Evolutionary conservation across 495 filamentous ascomycete species (phyloP).

Genomic region (Penicillium roqueforti): DNA sequence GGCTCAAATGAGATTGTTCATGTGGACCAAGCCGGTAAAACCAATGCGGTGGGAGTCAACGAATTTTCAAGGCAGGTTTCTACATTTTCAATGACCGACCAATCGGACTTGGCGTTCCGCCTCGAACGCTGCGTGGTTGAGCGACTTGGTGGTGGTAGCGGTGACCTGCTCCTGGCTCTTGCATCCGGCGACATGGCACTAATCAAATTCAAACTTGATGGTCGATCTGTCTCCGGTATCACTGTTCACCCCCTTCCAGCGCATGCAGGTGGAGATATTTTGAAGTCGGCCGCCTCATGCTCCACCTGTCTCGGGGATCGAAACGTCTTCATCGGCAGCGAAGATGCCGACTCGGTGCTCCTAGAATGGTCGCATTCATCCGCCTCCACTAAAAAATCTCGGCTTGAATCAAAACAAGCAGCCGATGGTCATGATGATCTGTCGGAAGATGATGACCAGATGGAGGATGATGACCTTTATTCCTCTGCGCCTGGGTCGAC

Average conservation of each 20-base stretch:
- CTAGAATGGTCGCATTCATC: constrained; percentile 70
- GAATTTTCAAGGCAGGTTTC: constrained; percentile 76
- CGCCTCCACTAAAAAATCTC: constrained; percentile 39
- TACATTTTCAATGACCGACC: constrained; percentile 75
- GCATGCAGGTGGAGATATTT: constrained; percentile 55
- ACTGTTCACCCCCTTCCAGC: constrained; percentile 57
- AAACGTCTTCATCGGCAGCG: constrained; percentile 80
- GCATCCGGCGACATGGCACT: constrained; percentile 70
- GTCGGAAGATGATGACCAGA: constrained; percentile 47
- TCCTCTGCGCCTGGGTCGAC: constrained; percentile 40
- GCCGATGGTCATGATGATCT: constrained; percentile 38
- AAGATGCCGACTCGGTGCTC: constrained; percentile 76
- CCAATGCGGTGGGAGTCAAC: constrained; percentile 92
- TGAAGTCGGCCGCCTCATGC: constrained; percentile 64
- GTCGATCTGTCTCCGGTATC: constrained; percentile 86
- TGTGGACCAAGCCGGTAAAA: constrained; percentile 91
- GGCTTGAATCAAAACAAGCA: constrained; percentile 48
- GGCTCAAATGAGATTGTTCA: constrained; percentile 90
- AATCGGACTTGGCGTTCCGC: constrained; percentile 72
- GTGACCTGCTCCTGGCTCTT: constrained; percentile 81
- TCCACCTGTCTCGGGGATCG: constrained; percentile 62
- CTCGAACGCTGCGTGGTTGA: constrained; percentile 81
- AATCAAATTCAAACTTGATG: constrained; percentile 81
- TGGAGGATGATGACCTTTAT: constrained; percentile 68
- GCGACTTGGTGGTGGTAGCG: constrained; percentile 64